Evolutionary conservation across 108 stramenopile genomes (phyloP).

Genomic region (Cyclotella choctawhatcheeana): DNA sequence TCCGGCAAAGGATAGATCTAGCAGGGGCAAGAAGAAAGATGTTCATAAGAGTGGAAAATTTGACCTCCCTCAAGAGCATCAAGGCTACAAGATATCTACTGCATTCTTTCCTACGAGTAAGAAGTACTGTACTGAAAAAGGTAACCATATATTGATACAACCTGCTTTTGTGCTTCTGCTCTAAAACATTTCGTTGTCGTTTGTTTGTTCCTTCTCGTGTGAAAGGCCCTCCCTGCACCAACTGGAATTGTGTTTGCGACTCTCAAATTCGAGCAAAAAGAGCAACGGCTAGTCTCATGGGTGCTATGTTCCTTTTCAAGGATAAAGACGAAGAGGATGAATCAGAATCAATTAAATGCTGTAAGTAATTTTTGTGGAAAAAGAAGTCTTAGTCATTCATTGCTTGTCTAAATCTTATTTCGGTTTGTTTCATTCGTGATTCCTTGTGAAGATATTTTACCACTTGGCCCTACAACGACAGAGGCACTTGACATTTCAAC

Average conservation of each 20-base stretch:
- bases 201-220: background rate
- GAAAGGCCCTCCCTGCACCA: constrained; percentile 33
- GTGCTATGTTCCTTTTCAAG: constrained; percentile 58
- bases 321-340: constrained; percentile 3
- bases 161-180: background rate
- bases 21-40: constrained; percentile 6
- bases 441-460: constrained; percentile 29
- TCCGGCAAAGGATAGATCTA: background rate
- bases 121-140: constrained; percentile 54
- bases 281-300: constrained; percentile 35
- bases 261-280: constrained; percentile 47
- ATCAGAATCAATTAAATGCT: background rate
- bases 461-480: constrained; percentile 34
- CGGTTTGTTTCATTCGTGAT: background rate
- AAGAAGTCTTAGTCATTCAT: background rate
- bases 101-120: constrained; percentile 47
- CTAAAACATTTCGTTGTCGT: no score
- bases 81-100: constrained; percentile 37
- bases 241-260: constrained; percentile 60
- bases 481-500: background rate
- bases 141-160: no score
- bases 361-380: no score
- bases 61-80: constrained; percentile 2
- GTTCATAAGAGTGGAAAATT: constrained; percentile 17
- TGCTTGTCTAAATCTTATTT: background rate